Base-by-base conservation (phyloP, 2,329 filamentous ascomycete genomes). In the Tolypocladium nubicola region DNA sequence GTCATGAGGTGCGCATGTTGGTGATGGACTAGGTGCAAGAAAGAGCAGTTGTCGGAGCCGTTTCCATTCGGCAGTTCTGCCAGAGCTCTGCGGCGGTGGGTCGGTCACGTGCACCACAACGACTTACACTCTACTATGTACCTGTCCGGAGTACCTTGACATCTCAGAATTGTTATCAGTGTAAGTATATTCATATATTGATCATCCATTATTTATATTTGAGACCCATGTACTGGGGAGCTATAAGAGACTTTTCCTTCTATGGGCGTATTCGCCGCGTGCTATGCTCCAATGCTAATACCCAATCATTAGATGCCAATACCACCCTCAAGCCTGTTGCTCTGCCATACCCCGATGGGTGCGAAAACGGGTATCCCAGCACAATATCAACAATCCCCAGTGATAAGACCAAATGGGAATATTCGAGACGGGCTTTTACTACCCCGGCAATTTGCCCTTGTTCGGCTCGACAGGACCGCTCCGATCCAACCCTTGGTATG, bases 401-500 rank as follows among this genome's bases (percentile, higher is more conserved):
- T 11, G 30, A 21, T 8, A 35, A 16, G n/a, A 30, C 26, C 26
- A 50, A 6, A 35, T 8, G 19, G 30, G 11, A 35, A 21, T 16
- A n/a, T 19, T 7, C 10, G 4, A 11, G 33, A 10, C 3, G 30
- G 10, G 47, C 30, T 0, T 52, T 8, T 37, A 52, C 47, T 4
- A 10, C 5, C 37, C 53, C 33, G 49, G 57, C 52, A 52, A 30
- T n/a, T 54, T 52, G 35, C 63, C 65, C 30, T 62, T 59, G 39
- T 69, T 67, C 8, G 73, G 74, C 55, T 70, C 70, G 19, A 69
- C 65, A 1, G 78, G 76, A 10, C 80, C 80, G 60, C 79, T 83
- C 54, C 76, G 74, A 62, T 83, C 81, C 37, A 82, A 64, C 8
- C 79, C 81, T 61, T 76, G 70, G 76, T 79, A 82, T 16, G 68